Conservation (phyloP, 2,329 filamentous ascomycete species). For the Verticillium nonalfalfae region DNA sequence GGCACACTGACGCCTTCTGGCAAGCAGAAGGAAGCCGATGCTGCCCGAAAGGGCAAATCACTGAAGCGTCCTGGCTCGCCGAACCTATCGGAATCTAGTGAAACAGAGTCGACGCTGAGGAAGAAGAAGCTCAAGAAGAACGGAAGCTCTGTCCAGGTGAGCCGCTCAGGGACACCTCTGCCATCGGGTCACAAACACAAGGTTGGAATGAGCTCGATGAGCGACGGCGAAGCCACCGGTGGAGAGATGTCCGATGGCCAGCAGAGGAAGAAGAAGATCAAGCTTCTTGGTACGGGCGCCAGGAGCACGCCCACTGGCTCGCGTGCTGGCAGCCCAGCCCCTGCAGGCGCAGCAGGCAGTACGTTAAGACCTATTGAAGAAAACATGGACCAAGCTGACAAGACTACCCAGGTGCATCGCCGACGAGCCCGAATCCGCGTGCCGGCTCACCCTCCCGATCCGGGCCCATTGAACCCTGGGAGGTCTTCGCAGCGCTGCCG, state of each 20-base stretch:
- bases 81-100: conserved; percentile 83
- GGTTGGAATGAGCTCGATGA: conserved; percentile 52
- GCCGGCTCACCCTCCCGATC: conserved; percentile 23
- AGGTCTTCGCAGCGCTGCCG: conserved; percentile 49
- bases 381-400: conserved; percentile 15
- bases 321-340: conserved; percentile 53
- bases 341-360: conserved; percentile 16
- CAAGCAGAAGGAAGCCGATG: conserved; percentile 38
- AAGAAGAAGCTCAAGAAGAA: conserved; percentile 66
- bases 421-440: conserved; percentile 13
- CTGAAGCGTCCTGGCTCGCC: conserved; percentile 84
- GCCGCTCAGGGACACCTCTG: conserved; percentile 50
- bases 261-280: conserved; percentile 44
- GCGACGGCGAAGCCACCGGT: conserved; percentile 66
- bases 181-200: conserved; percentile 36
- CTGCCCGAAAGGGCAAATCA: conserved; percentile 50
- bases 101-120: conserved; percentile 81
- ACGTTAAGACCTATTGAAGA: background rate
- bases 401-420: conserved; percentile 5
- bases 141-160: conserved; percentile 38
- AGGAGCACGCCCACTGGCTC: conserved; percentile 52
- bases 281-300: conserved; percentile 42
- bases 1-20: conserved; percentile 54
- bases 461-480: conserved; percentile 37
- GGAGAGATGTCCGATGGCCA: conserved; percentile 59